A percentile compares a stretch with the other conserved stretches of the same genome.
phyloP scores from a whole-genome alignment of 768 basidiomycete genomes.

The Termitomyces sp. region DNA sequence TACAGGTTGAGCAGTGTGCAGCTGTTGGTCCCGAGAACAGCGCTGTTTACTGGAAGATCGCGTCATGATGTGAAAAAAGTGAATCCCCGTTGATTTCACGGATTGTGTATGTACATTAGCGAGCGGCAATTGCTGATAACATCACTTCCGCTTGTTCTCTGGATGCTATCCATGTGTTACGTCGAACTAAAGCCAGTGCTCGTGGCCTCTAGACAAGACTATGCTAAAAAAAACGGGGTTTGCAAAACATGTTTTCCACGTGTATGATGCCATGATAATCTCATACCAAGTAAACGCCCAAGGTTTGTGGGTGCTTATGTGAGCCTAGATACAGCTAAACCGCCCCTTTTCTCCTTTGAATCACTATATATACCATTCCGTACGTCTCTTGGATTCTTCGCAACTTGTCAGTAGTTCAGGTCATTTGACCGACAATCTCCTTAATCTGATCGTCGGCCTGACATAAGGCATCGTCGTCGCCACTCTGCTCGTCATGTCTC shows the following conservation, averaged over 20 bases:
- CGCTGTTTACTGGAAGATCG: conserved; percentile 66
- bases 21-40: conserved; percentile 61
- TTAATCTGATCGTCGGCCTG: background rate
- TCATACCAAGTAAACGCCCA: background rate
- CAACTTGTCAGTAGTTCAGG: background rate
- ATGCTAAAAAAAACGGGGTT: background rate
- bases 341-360: background rate
- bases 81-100: background rate
- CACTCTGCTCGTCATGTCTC: background rate
- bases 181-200: background rate
- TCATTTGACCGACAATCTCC: background rate
- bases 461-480: background rate
- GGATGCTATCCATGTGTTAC: background rate
- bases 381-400: background rate
- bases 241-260: background rate
- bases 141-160: background rate
- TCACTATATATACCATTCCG: background rate
- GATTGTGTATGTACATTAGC: background rate
- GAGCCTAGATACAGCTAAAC: background rate
- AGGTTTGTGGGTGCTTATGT: background rate
- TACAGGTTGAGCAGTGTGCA: conserved; percentile 60
- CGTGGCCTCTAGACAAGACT: too few species aligned
- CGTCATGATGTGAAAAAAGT: background rate
- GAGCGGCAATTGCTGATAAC: background rate
- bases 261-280: background rate